Evolutionary conservation across 2,329 filamentous ascomycete species (phyloP).

Genomic region (Moelleriella libera): DNA sequence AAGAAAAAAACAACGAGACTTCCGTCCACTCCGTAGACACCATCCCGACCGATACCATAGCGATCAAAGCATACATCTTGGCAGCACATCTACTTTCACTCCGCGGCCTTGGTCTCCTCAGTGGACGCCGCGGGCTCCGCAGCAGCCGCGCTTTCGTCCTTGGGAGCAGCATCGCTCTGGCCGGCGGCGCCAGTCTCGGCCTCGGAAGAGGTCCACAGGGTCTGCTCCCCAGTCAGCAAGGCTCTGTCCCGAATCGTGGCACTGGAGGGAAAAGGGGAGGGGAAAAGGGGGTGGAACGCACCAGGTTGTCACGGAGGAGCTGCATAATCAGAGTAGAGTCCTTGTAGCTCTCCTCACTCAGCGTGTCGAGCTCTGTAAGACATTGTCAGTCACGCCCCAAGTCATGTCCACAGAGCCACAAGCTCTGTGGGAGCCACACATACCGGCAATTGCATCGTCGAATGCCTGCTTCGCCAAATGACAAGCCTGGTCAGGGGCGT

Average conservation of each 20-base stretch:
- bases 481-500: conserved; percentile 95
- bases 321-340: conserved; percentile 98
- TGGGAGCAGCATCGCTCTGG: conserved; percentile 31
- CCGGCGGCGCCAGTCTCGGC: conserved; percentile 56
- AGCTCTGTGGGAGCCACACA: conserved; percentile 7
- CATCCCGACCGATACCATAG: conserved; percentile 33
- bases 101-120: conserved; percentile 56
- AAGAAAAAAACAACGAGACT: conserved; percentile 42
- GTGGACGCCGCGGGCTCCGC: conserved; percentile 40
- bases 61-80: conserved; percentile 15
- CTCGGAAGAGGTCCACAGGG: conserved; percentile 98
- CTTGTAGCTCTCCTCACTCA: conserved; percentile 99
- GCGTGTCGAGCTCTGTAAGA: conserved; percentile 71
- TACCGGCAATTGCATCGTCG: conserved; percentile 85
- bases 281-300: conserved; percentile 30
- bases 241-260: background rate
- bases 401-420: background rate
- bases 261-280: too few species aligned
- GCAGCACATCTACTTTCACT: conserved; percentile 26
- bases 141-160: conserved; percentile 34
- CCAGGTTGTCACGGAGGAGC: conserved; percentile 91
- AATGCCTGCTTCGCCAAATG: conserved; percentile 98
- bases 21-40: conserved; percentile 52
- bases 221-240: conserved; percentile 40
- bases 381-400: background rate